Evolutionary conservation across 306 rosid genomes (phyloP), one percentile per base, ranked within the genome.

Genomic region (Vigna radiata): DNA sequence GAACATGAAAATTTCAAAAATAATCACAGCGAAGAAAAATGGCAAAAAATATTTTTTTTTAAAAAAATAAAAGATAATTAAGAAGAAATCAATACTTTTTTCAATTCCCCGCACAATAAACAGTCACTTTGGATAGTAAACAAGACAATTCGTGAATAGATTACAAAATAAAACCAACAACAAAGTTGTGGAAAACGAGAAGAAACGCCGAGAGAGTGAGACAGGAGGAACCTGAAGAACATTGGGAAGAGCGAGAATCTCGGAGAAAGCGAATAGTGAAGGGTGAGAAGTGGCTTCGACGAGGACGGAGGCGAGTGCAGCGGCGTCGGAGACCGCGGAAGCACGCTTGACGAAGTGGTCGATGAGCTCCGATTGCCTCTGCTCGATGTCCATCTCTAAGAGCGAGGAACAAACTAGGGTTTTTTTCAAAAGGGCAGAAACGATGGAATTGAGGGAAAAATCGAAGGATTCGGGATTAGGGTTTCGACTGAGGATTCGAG

Each of bases 261-360:
- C 98, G 9, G 98, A 88, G 87, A 95, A 92, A 62, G 97, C 97
- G 39, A 95, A 95, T 73, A 95, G 97, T 1, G 90, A 90, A 31
- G 98, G 93, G 82, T 95, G 89, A 47, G 97, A 95, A 43, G 93
- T 95, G 71, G 92, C 97, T 31, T 95, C 97, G 17, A 79, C 77
- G 52, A 92, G 79, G 23, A 92, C 74, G 4, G 93, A 67, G 54
- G 71, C 75, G 49, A 95, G 87, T 6, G 89, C 88, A 0, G 91
- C 64, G 63, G 93, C 87, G 48, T 85, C 75, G 60, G 89, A 81
- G 25, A 85, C 73, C 31, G 89, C 69, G 37, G 90, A 88, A 46
- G 96, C 98, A 68, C 83, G 96, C 88, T 92, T 89, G 21, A 92
- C 93, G 73, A 89, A 95, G 31, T 88, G 88, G 10, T 95, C 93